These are phyloP conservation scores for Aspergillus chevalieri DNA, from an alignment of 2,329 filamentous ascomycete genomes.

Conservation along the genomic window DNA sequence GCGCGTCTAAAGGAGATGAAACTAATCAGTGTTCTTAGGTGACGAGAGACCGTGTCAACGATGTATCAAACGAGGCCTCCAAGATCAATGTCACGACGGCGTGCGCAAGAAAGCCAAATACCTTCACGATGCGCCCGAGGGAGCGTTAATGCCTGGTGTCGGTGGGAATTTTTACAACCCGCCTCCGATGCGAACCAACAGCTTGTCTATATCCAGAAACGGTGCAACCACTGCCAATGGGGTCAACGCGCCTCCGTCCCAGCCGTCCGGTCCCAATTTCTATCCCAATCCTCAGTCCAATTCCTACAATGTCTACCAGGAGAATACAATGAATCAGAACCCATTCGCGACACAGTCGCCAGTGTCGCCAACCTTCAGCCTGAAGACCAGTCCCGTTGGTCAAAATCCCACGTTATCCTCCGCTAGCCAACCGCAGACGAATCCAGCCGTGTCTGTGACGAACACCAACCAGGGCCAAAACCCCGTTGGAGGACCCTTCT, in stretches of 20 bases:
- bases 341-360: constrained; percentile 63
- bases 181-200: constrained; percentile 19
- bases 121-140: constrained; percentile 87
- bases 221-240: constrained; percentile 15
- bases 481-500: constrained; percentile 55
- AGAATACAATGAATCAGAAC: constrained; percentile 38
- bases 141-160: constrained; percentile 80
- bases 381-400: constrained; percentile 39
- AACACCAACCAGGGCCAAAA: constrained; percentile 24
- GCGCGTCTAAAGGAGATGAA: neutral
- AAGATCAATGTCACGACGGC: constrained; percentile 88
- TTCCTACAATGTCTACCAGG: constrained; percentile 45
- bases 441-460: constrained; percentile 45
- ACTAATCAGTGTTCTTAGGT: constrained; percentile 51
- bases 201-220: constrained; percentile 27
- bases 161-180: constrained; percentile 55
- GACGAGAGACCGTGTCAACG: constrained; percentile 91
- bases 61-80: constrained; percentile 88
- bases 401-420: constrained; percentile 30
- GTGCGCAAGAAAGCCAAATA: constrained; percentile 99
- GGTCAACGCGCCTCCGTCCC: constrained; percentile 19
- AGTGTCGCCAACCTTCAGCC: constrained; percentile 64
- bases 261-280: constrained; percentile 24
- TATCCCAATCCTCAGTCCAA: constrained; percentile 31
- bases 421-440: constrained; percentile 45